Base-by-base conservation (phyloP, 805 yeast species). In the Suhomyces prunicola region DNA sequence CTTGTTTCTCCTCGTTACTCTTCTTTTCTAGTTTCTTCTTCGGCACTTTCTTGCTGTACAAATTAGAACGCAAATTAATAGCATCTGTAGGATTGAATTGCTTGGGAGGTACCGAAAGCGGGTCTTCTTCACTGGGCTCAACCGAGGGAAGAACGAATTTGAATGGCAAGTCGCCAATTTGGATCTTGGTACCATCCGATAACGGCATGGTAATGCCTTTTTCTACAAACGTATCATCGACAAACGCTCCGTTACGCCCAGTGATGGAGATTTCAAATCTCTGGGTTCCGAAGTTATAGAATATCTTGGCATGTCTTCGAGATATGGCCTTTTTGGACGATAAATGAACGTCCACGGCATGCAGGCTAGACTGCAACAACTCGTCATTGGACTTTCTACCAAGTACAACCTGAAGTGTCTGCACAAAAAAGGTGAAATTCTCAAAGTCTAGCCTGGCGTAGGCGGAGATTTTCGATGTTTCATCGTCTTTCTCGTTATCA, bases 201-300 rank as follows among this genome's bases (percentile, higher is more conserved):
- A 94, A 73, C 2, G 97, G 97, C 7, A 94, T 91, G 0, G 99
- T 94, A 36, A 89, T 85, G 7, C 97, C 97, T 55, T 88, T 83
- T 65, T 90, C 97, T 6, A 94, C 87, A 68, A 93, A 94, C 35
- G 77, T 77, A 59, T 91, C 97, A 68, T 93, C 94, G 3, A 94
- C 96, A 76, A 94, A 94, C 2, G 97, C 97, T 39, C 99, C 99
- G 68, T 94, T 94, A 60, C 97, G 81, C 17, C 99, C 99, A 60
- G 92, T 77, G 1, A 94, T 91, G 7, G 96, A 86, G 45, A 94
- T 73, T 69, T 94, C 99, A 65, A 94, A 94, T 58, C 96, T 73
- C 66, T 93, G 98, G 3, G 96, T 91, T 3, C 97, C 98, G 70
- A 94, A 94, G 67, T 94, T 94, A 74, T 93, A 94, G 67, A 92